Percentiles rank a stretch among this genome's conserved stretches.
phyloP scores from a whole-genome alignment of 2,329 filamentous ascomycete genomes.

The Taxawa tesnikishii region DNA sequence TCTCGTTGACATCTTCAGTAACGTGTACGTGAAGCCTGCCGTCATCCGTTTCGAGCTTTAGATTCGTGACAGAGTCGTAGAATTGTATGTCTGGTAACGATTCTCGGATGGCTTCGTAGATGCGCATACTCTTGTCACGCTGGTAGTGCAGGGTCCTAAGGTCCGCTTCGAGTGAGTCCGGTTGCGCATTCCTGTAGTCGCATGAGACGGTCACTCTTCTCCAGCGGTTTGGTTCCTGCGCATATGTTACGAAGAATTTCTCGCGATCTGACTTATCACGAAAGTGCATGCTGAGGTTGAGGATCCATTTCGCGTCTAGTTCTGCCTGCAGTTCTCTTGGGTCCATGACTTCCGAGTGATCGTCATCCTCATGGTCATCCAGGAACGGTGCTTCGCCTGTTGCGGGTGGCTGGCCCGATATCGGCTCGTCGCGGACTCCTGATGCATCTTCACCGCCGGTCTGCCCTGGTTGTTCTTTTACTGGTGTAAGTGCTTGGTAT shows the following conservation, averaged over 20 bases:
- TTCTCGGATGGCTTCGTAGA: constrained; percentile 89
- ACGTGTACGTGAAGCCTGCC: constrained; percentile 91
- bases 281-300: constrained; percentile 98
- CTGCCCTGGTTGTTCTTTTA: not conserved
- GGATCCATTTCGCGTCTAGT: constrained; percentile 80
- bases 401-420: constrained; percentile 1
- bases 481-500: not conserved
- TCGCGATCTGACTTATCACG: constrained; percentile 83
- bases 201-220: constrained; percentile 83
- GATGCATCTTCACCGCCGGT: not conserved
- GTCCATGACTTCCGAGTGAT: constrained; percentile 27
- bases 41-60: constrained; percentile 81
- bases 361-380: constrained; percentile 1
- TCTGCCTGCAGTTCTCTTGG: constrained; percentile 62
- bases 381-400: constrained; percentile 1
- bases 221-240: constrained; percentile 67
- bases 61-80: constrained; percentile 88
- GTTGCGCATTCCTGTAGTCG: constrained; percentile 73
- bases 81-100: constrained; percentile 91
- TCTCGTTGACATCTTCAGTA: constrained; percentile 93
- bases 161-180: constrained; percentile 75
- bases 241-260: constrained; percentile 96
- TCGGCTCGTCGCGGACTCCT: not conserved
- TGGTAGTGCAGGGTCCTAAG: constrained; percentile 68
- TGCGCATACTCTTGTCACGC: constrained; percentile 80